A percentile compares a stretch with the other conserved stretches of the same genome.
phyloP scores from a whole-genome alignment of 352 stramenopile genomes.

The Phytophthora fragariae region DNA sequence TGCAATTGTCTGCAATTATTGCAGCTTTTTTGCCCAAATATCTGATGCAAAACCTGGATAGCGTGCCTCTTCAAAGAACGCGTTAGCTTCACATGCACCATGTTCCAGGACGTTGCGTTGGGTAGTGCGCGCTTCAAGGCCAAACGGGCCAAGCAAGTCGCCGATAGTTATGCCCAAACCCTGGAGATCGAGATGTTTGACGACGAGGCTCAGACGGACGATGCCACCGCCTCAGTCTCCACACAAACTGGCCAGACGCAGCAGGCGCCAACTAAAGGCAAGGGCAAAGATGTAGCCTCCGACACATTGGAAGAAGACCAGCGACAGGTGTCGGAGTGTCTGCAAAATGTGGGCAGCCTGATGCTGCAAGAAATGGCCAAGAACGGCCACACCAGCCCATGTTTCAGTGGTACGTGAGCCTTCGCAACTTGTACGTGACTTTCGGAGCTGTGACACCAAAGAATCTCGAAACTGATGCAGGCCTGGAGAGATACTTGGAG shows the following conservation, averaged over 20 bases:
- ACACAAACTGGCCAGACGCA: conserved; percentile 56
- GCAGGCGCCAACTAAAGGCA: conserved; percentile 38
- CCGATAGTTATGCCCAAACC: conserved; percentile 35
- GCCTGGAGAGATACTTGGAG: conserved; percentile 65
- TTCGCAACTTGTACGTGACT: neutral
- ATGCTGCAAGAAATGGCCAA: conserved; percentile 72
- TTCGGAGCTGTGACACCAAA: neutral
- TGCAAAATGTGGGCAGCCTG: conserved; percentile 51
- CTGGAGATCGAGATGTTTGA: conserved; percentile 47
- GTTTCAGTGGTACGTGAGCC: conserved; percentile 48
- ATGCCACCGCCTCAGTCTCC: conserved; percentile 36
- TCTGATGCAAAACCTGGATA: no score
- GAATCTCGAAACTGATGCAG: conserved; percentile 23
- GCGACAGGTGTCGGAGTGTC: conserved; percentile 42
- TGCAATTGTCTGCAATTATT: no score
- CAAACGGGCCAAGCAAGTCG: conserved; percentile 52
- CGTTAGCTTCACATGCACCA: conserved; percentile 13
- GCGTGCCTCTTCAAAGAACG: no score
- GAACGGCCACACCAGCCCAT: conserved; percentile 48
- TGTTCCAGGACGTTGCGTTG: conserved; percentile 72
- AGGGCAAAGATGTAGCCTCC: conserved; percentile 32
- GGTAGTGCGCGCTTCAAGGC: conserved; percentile 62
- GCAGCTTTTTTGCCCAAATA: no score
- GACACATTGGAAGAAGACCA: conserved; percentile 50
- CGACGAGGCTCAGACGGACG: conserved; percentile 53